Evolutionary conservation across 306 rosid species (phyloP).

Genomic region (Senna siamea): DNA sequence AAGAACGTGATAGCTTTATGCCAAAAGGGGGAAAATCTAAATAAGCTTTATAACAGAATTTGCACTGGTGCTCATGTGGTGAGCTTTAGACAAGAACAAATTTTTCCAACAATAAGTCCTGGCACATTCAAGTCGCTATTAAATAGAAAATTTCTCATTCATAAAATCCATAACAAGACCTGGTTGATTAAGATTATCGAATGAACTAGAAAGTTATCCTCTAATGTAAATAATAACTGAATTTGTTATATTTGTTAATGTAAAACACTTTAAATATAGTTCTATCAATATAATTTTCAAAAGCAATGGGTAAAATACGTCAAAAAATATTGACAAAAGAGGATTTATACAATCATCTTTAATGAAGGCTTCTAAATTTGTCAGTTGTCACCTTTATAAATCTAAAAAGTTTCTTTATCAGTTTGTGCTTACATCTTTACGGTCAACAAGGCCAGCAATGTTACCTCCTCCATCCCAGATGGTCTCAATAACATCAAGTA

Average conservation of each 20-base stretch:
- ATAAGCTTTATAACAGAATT: not conserved
- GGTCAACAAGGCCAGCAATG: constrained; percentile 79
- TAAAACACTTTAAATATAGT: constrained; percentile 5
- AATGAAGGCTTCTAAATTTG: constrained; percentile 2
- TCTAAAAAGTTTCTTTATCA: constrained; percentile 1
- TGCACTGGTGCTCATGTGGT: not conserved
- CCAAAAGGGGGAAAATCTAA: not conserved
- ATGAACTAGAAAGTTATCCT: constrained; percentile 12
- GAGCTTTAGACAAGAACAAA: constrained; percentile 13
- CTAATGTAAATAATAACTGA: constrained; percentile 4
- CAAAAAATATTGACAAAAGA: not conserved
- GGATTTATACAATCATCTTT: not conserved
- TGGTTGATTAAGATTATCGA: constrained; percentile 3
- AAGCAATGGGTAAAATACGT: constrained; percentile 6
- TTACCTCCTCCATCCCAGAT: constrained; percentile 85
- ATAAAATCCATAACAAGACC: not conserved
- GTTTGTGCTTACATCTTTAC: constrained; percentile 65
- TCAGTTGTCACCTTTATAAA: not conserved
- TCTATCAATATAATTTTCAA: constrained; percentile 1
- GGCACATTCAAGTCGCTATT: constrained; percentile 1
- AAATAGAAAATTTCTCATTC: not conserved
- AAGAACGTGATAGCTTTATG: constrained; percentile 15
- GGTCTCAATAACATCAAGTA: constrained; percentile 70
- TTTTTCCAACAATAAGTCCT: not conserved
- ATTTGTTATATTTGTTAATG: constrained; percentile 8